phyloP scores from a whole-genome alignment of 257 asterid species.

The Rehmannia glutinosa region DNA sequence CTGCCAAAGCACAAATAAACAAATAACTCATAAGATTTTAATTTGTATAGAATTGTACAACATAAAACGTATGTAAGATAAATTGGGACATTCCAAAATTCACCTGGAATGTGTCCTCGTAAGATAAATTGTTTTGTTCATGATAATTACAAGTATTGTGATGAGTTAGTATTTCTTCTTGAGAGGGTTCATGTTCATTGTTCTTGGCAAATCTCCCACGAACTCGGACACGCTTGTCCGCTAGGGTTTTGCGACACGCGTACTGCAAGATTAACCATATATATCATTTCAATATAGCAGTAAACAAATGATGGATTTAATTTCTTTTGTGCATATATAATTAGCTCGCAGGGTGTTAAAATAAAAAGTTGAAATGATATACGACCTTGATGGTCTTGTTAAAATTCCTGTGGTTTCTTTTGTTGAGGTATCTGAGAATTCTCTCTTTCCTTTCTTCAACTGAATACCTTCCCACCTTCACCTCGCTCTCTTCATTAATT shows the following conservation, averaged over 20 bases:
- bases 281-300: background rate
- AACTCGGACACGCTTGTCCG: slow-evolving; percentile 83
- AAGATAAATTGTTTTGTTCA: slow-evolving; percentile 18
- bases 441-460: slow-evolving; percentile 65
- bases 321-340: no score
- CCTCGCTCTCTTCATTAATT: slow-evolving; percentile 42
- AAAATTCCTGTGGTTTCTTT: slow-evolving; percentile 84
- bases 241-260: slow-evolving; percentile 95
- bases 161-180: slow-evolving; percentile 15
- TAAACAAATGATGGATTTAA: no score
- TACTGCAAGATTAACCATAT: slow-evolving; percentile 36
- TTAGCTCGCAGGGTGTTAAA: background rate
- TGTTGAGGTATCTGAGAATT: slow-evolving; percentile 63
- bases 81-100: no score
- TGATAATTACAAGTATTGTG: background rate
- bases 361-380: background rate
- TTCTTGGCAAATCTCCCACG: slow-evolving; percentile 96
- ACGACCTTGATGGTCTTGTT: slow-evolving; percentile 88
- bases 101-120: slow-evolving; percentile 38
- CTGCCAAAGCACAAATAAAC: slow-evolving; percentile 24
- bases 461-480: slow-evolving; percentile 55
- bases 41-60: background rate
- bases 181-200: slow-evolving; percentile 43
- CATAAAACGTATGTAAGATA: no score
- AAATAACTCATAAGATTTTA: background rate